phyloP scores from a whole-genome alignment of 208 protist species.

The Porcisia deanei region DNA sequence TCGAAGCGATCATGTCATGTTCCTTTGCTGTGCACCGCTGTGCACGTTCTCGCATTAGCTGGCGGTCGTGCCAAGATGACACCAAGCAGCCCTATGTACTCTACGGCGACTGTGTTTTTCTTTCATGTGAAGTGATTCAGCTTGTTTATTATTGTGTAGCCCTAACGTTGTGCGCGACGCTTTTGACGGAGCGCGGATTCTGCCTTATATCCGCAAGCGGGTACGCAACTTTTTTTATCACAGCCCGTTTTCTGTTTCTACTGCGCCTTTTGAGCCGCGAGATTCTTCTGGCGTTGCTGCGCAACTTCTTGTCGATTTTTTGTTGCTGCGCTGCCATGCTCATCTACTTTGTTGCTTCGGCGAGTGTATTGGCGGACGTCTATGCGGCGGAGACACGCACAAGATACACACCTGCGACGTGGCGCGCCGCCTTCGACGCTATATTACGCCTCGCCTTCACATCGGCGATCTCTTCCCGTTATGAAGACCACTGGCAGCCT shows the following conservation, averaged over 20 bases:
- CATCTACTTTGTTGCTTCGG: constrained; percentile 56
- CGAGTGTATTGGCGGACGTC: constrained; percentile 59
- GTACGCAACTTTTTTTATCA: constrained; percentile 70
- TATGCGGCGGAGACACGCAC: constrained; percentile 21
- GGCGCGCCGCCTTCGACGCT: constrained; percentile 48
- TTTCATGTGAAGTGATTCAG: constrained; percentile 60
- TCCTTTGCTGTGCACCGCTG: constrained; percentile 62
- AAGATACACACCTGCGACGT: constrained; percentile 29
- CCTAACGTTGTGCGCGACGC: constrained; percentile 46
- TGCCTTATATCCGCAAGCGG: constrained; percentile 49
- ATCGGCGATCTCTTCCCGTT: constrained; percentile 29
- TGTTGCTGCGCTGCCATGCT: constrained; percentile 37
- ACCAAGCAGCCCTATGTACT: constrained; percentile 33
- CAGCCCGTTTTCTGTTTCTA: constrained; percentile 62
- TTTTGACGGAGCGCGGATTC: constrained; percentile 42
- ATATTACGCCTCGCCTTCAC: constrained; percentile 66
- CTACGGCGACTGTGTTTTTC: constrained; percentile 58
- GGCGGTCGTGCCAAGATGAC: constrained; percentile 19
- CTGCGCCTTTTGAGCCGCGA: constrained; percentile 61
- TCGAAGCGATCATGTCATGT: constrained; percentile 42
- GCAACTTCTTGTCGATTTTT: constrained; percentile 27
- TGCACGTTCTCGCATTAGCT: constrained; percentile 27
- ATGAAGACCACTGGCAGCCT: constrained; percentile 41
- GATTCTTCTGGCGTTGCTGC: constrained; percentile 48
- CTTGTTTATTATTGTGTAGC: constrained; percentile 67